Evolutionary conservation across 768 basidiomycete genomes (phyloP).

Genomic region (Tricholoma flavovirens): DNA sequence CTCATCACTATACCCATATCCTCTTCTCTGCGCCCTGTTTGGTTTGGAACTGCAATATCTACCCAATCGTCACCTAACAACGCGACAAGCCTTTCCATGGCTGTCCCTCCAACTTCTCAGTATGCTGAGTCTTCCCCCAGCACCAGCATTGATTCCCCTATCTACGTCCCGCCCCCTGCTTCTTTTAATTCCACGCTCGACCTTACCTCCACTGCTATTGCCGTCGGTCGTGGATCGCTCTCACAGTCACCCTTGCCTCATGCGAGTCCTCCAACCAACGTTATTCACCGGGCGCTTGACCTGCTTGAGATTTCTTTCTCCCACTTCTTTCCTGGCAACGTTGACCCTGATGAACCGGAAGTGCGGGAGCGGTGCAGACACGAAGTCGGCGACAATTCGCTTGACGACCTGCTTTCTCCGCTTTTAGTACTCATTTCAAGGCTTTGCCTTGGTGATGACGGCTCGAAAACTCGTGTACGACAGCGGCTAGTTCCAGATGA

Average conservation of each 20-base stretch:
- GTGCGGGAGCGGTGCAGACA: constrained; percentile 48
- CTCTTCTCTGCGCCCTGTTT: constrained; percentile 46
- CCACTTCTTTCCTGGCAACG: constrained; percentile 61
- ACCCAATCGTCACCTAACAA: constrained; percentile 29
- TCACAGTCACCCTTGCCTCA: constrained; percentile 42
- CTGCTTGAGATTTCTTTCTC: constrained; percentile 54
- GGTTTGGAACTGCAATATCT: constrained; percentile 48
- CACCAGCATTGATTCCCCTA: constrained; percentile 37
- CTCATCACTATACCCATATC: constrained; percentile 75
- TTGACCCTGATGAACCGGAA: constrained; percentile 57
- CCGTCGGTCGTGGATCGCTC: constrained; percentile 47
- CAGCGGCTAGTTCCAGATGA: constrained; percentile 71
- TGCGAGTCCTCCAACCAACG: constrained; percentile 33
- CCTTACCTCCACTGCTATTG: constrained; percentile 50
- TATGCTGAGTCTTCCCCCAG: constrained; percentile 23
- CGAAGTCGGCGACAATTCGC: constrained; percentile 44
- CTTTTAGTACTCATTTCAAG: constrained; percentile 70
- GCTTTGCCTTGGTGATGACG: constrained; percentile 60
- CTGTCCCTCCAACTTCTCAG: constrained; percentile 27
- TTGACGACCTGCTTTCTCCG: constrained; percentile 79
- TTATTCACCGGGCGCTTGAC: constrained; percentile 60
- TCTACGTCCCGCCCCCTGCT: constrained; percentile 18
- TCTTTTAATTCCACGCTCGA: constrained; percentile 43
- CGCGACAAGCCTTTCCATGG: constrained; percentile 32
- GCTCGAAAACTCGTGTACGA: constrained; percentile 48